Evolutionary conservation across 805 yeast species (phyloP).

Genomic region (Candida germanica): DNA sequence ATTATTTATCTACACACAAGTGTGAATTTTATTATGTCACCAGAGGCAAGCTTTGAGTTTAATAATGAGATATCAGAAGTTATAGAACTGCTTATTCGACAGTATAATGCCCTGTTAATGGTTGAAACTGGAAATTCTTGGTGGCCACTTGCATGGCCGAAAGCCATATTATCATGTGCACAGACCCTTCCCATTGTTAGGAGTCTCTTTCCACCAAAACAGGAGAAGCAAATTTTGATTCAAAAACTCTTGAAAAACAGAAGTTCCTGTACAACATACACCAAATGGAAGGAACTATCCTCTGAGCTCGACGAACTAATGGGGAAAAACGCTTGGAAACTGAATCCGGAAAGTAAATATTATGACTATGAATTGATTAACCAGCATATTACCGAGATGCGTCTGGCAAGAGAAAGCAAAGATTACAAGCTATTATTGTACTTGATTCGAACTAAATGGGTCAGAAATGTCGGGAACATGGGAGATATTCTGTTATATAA

Average conservation of each 20-base stretch:
- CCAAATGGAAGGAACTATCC: constrained; percentile 68
- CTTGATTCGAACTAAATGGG: constrained; percentile 79
- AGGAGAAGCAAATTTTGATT: constrained; percentile 21
- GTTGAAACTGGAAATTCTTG: not conserved
- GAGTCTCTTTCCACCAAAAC: constrained; percentile 6
- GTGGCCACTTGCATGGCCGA: not conserved
- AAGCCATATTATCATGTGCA: constrained; percentile 6
- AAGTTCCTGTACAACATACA: constrained; percentile 39
- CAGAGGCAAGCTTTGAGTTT: too few species aligned
- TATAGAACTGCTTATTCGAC: constrained; percentile 13
- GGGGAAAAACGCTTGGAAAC: constrained; percentile 73
- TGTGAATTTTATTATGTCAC: too few species aligned
- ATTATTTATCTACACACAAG: too few species aligned
- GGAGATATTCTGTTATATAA: constrained; percentile 76
- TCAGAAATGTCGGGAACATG: constrained; percentile 81
- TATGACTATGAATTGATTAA: constrained; percentile 70
- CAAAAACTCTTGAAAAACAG: constrained; percentile 26
- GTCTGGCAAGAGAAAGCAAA: constrained; percentile 51
- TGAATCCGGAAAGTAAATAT: constrained; percentile 52
- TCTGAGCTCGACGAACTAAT: constrained; percentile 60
- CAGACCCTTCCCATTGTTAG: constrained; percentile 7
- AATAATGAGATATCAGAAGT: constrained; percentile 12
- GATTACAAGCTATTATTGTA: constrained; percentile 66
- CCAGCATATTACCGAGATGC: constrained; percentile 51
- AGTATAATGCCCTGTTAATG: constrained; percentile 11